phyloP scores from a whole-genome alignment of 2,329 filamentous ascomycete genomes.

The Fusarium marasasianum region DNA sequence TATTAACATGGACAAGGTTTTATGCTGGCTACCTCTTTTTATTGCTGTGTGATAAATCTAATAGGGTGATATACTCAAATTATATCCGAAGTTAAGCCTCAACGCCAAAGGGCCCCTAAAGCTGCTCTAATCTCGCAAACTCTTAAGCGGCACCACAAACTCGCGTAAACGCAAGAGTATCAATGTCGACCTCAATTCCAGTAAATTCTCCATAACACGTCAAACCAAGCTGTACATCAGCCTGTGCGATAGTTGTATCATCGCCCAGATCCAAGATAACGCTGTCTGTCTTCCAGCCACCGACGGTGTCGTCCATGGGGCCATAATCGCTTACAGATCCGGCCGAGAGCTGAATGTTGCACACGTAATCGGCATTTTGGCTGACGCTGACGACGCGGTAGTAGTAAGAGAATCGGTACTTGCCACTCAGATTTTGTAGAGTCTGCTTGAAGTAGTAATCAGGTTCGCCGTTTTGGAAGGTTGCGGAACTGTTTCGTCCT shows the following conservation, averaged over 20 bases:
- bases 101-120: background rate
- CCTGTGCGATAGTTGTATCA: background rate
- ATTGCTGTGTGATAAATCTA: fast-evolving
- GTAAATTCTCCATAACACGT: background rate
- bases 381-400: background rate
- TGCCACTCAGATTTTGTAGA: background rate
- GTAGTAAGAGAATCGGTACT: background rate
- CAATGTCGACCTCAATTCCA: background rate
- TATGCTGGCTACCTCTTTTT: fast-evolving
- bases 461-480: fast-evolving
- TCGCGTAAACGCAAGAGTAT: background rate
- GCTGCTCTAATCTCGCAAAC: fast-evolving
- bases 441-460: background rate
- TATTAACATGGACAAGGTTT: background rate
- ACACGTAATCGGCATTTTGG: fast-evolving
- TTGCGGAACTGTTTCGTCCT: background rate
- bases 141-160: background rate
- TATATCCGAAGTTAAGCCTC: background rate
- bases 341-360: background rate
- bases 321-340: background rate
- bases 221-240: background rate
- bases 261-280: background rate
- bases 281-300: background rate
- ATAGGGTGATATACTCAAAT: too few species aligned
- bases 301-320: fast-evolving